These are phyloP conservation scores for Saksenaea oblongispora DNA, from an alignment of 371 early-diverging fungal genomes.

Conservation along the genomic window DNA sequence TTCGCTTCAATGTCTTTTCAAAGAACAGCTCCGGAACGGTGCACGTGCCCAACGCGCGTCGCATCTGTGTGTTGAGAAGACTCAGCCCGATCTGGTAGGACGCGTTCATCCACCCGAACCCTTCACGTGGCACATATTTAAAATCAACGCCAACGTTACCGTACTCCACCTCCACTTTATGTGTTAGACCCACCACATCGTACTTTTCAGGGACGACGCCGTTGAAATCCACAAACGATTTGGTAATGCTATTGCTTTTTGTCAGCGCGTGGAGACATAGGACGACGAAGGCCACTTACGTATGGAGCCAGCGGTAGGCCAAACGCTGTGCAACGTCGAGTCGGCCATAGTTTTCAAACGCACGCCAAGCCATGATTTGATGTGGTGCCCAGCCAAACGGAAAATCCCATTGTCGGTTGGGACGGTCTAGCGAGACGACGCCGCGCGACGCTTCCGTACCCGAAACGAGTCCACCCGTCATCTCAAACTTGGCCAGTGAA, in stretches of 20 bases:
- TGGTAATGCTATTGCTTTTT: slow-evolving; percentile 64
- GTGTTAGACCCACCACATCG: slow-evolving; percentile 91
- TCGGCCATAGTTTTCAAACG: slow-evolving; percentile 77
- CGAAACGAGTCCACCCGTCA: slow-evolving; percentile 78
- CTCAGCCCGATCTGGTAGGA: slow-evolving; percentile 84
- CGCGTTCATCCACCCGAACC: slow-evolving; percentile 99
- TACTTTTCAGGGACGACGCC: slow-evolving; percentile 98
- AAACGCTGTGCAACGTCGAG: slow-evolving; percentile 69
- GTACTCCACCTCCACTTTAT: slow-evolving; percentile 92
- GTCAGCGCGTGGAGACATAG: background rate
- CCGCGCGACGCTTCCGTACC: slow-evolving; percentile 86
- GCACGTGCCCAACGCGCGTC: slow-evolving; percentile 81
- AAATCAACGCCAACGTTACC: slow-evolving; percentile 95
- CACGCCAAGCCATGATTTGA: slow-evolving; percentile 93
- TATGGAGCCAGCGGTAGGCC: slow-evolving; percentile 93
- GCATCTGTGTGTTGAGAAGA: slow-evolving; percentile 71
- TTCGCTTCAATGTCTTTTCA: slow-evolving; percentile 25
- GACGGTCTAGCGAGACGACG: slow-evolving; percentile 69
- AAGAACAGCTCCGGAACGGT: slow-evolving; percentile 77
- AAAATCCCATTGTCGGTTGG: slow-evolving; percentile 94
- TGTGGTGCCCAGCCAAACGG: slow-evolving; percentile 96
- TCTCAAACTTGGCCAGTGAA: slow-evolving; percentile 70
- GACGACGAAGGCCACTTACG: slow-evolving; percentile 34
- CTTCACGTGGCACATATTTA: slow-evolving; percentile 92
- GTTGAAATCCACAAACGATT: slow-evolving; percentile 95